Evolutionary conservation across 352 stramenopile species (phyloP).

Genomic region (Phytophthora lateralis): DNA sequence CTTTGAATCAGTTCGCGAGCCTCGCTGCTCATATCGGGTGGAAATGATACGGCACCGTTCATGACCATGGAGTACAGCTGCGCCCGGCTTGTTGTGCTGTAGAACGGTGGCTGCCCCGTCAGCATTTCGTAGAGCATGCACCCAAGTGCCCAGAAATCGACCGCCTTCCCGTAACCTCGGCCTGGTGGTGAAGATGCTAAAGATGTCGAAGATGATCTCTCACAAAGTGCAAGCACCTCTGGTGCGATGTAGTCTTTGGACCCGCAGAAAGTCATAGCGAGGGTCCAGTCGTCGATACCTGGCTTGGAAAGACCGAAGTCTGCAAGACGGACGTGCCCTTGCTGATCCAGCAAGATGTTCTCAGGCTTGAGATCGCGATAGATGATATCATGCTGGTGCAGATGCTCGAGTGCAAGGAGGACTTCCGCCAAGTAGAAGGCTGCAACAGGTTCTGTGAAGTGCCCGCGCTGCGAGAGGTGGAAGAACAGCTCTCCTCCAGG

Average conservation of each 20-base stretch:
- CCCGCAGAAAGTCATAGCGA: conserved; percentile 84
- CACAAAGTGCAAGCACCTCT: conserved; percentile 66
- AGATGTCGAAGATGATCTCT: conserved; percentile 28
- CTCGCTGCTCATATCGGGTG: conserved; percentile 51
- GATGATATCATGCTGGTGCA: conserved; percentile 78
- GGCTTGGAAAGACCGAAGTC: conserved; percentile 92
- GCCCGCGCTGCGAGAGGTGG: conserved; percentile 75
- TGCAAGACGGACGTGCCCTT: conserved; percentile 87
- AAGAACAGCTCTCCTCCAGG: conserved; percentile 86
- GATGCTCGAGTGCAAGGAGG: conserved; percentile 76
- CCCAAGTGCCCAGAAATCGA: conserved; percentile 90
- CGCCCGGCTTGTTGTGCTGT: conserved; percentile 66
- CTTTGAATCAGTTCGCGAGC: conserved; percentile 56
- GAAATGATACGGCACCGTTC: conserved; percentile 51
- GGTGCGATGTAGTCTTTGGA: conserved; percentile 90
- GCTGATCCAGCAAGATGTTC: conserved; percentile 89
- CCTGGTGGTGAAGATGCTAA: conserved; percentile 17
- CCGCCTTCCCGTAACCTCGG: conserved; percentile 84
- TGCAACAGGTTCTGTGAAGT: conserved; percentile 79
- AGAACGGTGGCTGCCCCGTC: conserved; percentile 86
- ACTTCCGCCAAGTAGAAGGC: conserved; percentile 91
- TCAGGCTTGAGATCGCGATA: conserved; percentile 92
- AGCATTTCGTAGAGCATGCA: conserved; percentile 92
- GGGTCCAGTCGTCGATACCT: conserved; percentile 63
- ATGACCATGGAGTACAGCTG: conserved; percentile 73